These are phyloP conservation scores for Spencermartinsiella ligniputridi DNA, from an alignment of 1,139 yeast genomes.

Conservation along the genomic window DNA sequence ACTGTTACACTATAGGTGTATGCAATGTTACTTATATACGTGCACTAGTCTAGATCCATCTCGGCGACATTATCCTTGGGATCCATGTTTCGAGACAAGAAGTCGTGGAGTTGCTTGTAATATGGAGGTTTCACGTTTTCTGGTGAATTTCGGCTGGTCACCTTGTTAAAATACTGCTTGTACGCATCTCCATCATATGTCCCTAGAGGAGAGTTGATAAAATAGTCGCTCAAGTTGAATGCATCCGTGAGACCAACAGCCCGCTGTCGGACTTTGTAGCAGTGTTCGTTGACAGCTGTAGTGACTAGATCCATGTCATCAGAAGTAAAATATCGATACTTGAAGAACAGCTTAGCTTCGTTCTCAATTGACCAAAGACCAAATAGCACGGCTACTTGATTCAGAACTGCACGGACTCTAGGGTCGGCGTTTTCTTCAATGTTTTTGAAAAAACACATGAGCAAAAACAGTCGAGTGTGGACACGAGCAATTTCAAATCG, in stretches of 20 bases:
- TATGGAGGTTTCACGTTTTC: slow-evolving; percentile 35
- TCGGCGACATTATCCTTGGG: background rate
- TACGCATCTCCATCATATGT: slow-evolving; percentile 81
- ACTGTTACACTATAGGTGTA: too few species aligned
- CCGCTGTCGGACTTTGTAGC: slow-evolving; percentile 50
- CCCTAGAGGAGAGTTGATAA: slow-evolving; percentile 84
- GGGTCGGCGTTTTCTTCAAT: slow-evolving; percentile 27
- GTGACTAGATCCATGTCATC: slow-evolving; percentile 34
- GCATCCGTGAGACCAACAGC: slow-evolving; percentile 85
- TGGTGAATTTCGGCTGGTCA: slow-evolving; percentile 35
- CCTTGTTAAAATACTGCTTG: slow-evolving; percentile 56
- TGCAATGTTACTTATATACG: too few species aligned
- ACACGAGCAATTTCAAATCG: slow-evolving; percentile 42
- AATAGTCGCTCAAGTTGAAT: slow-evolving; percentile 78
- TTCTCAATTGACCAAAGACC: slow-evolving; percentile 70
- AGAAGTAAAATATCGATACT: slow-evolving; percentile 48
- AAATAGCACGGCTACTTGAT: slow-evolving; percentile 53
- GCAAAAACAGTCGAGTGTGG: slow-evolving; percentile 38
- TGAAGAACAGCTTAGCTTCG: slow-evolving; percentile 72
- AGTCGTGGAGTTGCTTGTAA: slow-evolving; percentile 28
- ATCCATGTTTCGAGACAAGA: background rate
- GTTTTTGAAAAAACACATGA: slow-evolving; percentile 36
- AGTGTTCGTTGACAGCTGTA: slow-evolving; percentile 34
- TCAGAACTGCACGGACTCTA: slow-evolving; percentile 37
- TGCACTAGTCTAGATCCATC: background rate